A percentile compares a stretch with the other conserved stretches of the same genome.
Evolutionary conservation across 495 filamentous ascomycete genomes (phyloP).

Genomic region (Elaphomyces granulatus): DNA sequence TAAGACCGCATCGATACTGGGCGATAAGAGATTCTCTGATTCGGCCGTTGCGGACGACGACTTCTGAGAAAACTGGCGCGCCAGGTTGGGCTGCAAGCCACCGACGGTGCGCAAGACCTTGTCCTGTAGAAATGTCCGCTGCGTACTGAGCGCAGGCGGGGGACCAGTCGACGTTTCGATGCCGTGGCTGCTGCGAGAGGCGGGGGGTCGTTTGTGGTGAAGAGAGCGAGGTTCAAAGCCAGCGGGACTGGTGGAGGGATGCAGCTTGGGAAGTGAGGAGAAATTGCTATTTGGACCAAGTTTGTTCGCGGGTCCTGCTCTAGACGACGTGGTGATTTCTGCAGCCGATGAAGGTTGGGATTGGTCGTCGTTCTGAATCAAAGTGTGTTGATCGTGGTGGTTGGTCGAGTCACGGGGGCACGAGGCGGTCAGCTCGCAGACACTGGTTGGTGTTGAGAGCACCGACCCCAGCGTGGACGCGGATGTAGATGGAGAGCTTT

Average conservation of each 20-base stretch:
- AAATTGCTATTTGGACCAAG: not conserved
- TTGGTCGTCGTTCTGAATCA: not conserved
- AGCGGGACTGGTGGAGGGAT: not conserved
- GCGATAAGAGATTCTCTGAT: slow-evolving; percentile 2
- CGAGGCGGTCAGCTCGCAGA: no score
- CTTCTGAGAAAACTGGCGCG: not conserved
- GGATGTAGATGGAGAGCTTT: not conserved
- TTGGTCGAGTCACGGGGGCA: not conserved
- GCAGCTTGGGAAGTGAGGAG: not conserved
- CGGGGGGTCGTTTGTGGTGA: slow-evolving; percentile 17
- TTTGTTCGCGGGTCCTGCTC: not conserved
- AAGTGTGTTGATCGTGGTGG: not conserved
- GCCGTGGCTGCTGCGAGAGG: slow-evolving; percentile 28
- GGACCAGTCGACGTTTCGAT: slow-evolving; percentile 30
- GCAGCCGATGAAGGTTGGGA: not conserved
- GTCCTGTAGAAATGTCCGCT: slow-evolving; percentile 20
- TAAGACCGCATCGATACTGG: slow-evolving; percentile 6
- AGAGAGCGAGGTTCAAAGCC: not conserved
- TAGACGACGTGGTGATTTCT: not conserved
- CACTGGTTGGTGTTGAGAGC: not conserved
- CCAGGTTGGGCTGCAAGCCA: slow-evolving; percentile 1
- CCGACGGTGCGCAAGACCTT: slow-evolving; percentile 2
- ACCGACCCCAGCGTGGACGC: no score
- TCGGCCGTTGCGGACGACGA: not conserved
- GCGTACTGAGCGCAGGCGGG: slow-evolving; percentile 31